Conservation (phyloP, 2,329 filamentous ascomycete species). For the Kalmusia sp. region DNA sequence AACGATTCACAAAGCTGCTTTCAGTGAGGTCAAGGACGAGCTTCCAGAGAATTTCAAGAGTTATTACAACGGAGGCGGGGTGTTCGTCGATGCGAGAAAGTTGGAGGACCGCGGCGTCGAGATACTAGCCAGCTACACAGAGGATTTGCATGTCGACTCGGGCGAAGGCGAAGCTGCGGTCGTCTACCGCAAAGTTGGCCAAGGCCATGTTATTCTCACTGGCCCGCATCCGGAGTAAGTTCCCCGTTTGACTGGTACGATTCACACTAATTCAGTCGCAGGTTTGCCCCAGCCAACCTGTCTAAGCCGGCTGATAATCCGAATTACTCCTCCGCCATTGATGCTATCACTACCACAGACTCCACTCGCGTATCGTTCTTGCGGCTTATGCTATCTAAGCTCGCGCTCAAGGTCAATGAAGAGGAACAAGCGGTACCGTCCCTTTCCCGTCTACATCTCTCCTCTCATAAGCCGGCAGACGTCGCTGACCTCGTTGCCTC, state of each 20-base stretch:
- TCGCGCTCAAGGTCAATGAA: slow-evolving; percentile 80
- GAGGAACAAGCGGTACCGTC: slow-evolving; percentile 75
- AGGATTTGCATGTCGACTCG: slow-evolving; percentile 76
- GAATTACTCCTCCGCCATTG: slow-evolving; percentile 74
- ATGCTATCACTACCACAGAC: slow-evolving; percentile 73
- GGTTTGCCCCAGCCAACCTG: slow-evolving; percentile 83
- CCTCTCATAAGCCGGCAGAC: slow-evolving; percentile 68
- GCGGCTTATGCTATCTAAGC: slow-evolving; percentile 77
- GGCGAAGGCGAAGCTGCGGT: slow-evolving; percentile 78
- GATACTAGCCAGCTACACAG: slow-evolving; percentile 80
- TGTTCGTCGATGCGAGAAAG: slow-evolving; percentile 81
- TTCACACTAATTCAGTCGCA: slow-evolving; percentile 48
- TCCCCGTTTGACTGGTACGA: neutral
- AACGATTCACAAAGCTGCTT: slow-evolving; percentile 66
- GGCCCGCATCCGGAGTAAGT: slow-evolving; percentile 91
- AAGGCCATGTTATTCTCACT: slow-evolving; percentile 80
- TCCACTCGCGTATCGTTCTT: slow-evolving; percentile 75
- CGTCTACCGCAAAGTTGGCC: slow-evolving; percentile 81
- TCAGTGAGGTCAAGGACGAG: slow-evolving; percentile 56
- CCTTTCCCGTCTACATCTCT: slow-evolving; percentile 83
- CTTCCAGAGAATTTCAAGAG: slow-evolving; percentile 70
- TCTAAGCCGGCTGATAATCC: slow-evolving; percentile 70
- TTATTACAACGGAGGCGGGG: slow-evolving; percentile 94
- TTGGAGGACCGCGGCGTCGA: slow-evolving; percentile 72
- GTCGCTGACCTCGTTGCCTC: slow-evolving; percentile 72